Conservation (phyloP, 2,329 filamentous ascomycete species). For the Ophiostoma himal-ulmi region DNA sequence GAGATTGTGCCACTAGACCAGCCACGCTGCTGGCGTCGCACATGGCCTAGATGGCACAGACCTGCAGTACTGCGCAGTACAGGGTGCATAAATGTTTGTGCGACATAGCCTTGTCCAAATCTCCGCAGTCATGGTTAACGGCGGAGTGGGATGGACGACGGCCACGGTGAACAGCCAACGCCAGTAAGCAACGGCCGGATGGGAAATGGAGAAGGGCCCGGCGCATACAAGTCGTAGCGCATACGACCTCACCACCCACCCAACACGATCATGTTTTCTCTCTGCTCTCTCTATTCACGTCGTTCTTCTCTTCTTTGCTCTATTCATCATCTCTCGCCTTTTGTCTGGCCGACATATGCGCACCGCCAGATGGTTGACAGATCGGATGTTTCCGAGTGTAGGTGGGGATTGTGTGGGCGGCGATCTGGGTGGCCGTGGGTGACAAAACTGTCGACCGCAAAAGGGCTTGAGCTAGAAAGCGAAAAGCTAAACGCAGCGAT, state of each 20-base stretch:
- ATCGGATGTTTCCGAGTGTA: not conserved
- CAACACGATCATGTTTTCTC: not conserved
- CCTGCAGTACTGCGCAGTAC: not conserved
- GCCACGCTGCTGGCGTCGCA: not conserved
- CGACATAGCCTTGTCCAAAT: constrained; percentile 4
- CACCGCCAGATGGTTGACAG: not conserved
- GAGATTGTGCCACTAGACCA: not conserved
- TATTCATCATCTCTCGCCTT: not conserved
- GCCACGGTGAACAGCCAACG: not conserved
- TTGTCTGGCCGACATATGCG: not conserved
- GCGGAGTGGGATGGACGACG: too few species aligned
- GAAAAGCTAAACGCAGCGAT: constrained; percentile 3
- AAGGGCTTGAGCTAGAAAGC: constrained; percentile 1
- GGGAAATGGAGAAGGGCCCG: not conserved
- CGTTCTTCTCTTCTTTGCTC: not conserved
- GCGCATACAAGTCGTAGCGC: not conserved
- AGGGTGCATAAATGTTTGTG: not conserved
- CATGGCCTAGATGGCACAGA: not conserved
- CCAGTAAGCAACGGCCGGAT: not conserved
- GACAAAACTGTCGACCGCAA: not conserved
- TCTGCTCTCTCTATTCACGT: not conserved
- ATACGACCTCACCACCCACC: not conserved
- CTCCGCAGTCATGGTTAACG: not conserved
- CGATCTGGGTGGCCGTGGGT: not conserved
- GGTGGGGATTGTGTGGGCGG: constrained; percentile 4